Evolutionary conservation across 371 early-diverging fungal genomes (phyloP), one percentile per base, ranked within the genome.

Genomic region (Mortierella sp.): DNA sequence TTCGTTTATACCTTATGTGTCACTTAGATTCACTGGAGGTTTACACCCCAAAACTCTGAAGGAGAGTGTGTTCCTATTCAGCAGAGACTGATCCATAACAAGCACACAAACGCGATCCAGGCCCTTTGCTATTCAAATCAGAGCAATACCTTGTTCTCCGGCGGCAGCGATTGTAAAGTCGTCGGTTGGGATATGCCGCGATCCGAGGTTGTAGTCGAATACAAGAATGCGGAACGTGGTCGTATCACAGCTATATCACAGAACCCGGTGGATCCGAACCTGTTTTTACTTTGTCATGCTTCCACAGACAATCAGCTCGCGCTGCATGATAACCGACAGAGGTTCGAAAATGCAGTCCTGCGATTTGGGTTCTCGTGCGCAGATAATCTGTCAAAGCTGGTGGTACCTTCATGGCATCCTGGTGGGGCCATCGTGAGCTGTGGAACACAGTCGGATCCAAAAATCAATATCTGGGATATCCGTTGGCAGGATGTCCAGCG

Each of bases 401-500:
- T 73, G 3, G 34, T 55, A 37, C 75, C 75, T 0, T 68, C 68
- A 3, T 73, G 75, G 75, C 75, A 73, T 21, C 75, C 75, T 19
- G 52, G 19, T 17, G 75, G 75, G 4, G 60, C 55, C 0, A 49
- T 73, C 34, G 64, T 73, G 19, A 73, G 75, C 32, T 32, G 75
- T 32, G 75, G 75, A 0, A 73, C 58, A 43, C 63, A 67, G 37
- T 51, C 54, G 4, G 75, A 63, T 2, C 32, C 75, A 30, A 73
- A 73, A 44, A 73, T 73, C 60, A 62, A 73, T 50, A 56, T 73
- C 30, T 73, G 75, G 75, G 75, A 73, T 48, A 55, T 73, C 21
- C 75, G 75, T 15, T 73, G 75, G 75, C 51, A 49, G 59, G 67
- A 73, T 32, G 68, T 68, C 9, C 62, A 61, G 7, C 75, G 75